Conservation (phyloP, 2,329 filamentous ascomycete genomes). For the Colletotrichum spaethianum region DNA sequence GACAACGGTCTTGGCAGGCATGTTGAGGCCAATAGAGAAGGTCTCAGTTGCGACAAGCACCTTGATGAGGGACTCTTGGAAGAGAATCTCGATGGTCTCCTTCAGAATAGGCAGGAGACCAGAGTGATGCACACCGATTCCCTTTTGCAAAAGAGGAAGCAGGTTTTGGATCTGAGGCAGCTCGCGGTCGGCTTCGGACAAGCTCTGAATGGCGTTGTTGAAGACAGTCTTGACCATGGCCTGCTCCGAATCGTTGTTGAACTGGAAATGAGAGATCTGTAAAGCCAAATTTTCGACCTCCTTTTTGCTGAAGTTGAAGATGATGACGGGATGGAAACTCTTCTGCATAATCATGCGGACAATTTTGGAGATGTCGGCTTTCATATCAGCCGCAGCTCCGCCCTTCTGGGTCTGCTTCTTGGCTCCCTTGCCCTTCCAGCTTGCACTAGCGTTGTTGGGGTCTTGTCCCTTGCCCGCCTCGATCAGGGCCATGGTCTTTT, state of each 20-base stretch:
- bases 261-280: slow-evolving; percentile 86
- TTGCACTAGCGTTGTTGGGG: slow-evolving; percentile 82
- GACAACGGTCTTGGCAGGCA: slow-evolving; percentile 99
- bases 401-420: slow-evolving; percentile 94
- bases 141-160: slow-evolving; percentile 87
- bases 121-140: slow-evolving; percentile 97
- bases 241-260: slow-evolving; percentile 97
- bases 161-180: slow-evolving; percentile 93
- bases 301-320: slow-evolving; percentile 99
- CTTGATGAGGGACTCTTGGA: slow-evolving; percentile 98
- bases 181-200: slow-evolving; percentile 91
- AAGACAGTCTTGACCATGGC: slow-evolving; percentile 96
- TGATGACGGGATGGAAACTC: slow-evolving; percentile 97
- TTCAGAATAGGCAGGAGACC: slow-evolving; percentile 95
- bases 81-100: slow-evolving; percentile 98
- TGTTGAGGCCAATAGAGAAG: slow-evolving; percentile 98
- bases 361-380: slow-evolving; percentile 95
- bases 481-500: slow-evolving; percentile 92
- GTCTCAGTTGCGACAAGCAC: slow-evolving; percentile 98
- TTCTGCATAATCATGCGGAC: slow-evolving; percentile 99
- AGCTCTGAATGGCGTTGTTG: slow-evolving; percentile 89
- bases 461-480: slow-evolving; percentile 90
- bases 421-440: slow-evolving; percentile 88
- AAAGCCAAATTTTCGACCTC: slow-evolving; percentile 94
- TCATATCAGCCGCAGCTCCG: slow-evolving; percentile 73